Percentiles rank a stretch among this genome's conserved stretches.
Conservation (phyloP, 495 filamentous ascomycete species). For the Evernia prunastri region DNA sequence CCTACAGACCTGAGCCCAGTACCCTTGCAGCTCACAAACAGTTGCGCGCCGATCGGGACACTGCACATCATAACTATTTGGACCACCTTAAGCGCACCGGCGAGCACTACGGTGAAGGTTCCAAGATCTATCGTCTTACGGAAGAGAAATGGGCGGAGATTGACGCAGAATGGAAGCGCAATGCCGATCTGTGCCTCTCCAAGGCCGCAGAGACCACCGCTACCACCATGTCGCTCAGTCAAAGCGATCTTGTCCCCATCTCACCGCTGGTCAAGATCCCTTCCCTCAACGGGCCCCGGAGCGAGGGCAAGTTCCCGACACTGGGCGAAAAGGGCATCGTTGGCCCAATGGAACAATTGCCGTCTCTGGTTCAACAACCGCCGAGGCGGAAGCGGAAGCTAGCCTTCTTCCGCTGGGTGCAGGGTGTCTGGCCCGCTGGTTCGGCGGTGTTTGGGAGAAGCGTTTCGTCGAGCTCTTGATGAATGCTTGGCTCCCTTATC, state of each 20-base stretch:
- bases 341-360: conserved; percentile 67
- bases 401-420: conserved; percentile 27
- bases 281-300: conserved; percentile 52
- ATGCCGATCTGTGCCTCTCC: conserved; percentile 53
- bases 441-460: conserved; percentile 12
- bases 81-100: conserved; percentile 77
- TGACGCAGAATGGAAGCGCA: conserved; percentile 60
- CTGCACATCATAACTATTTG: conserved; percentile 71
- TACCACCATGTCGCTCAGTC: conserved; percentile 18
- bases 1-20: conserved; percentile 60
- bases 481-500: not conserved
- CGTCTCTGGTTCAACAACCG: conserved; percentile 34
- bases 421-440: conserved; percentile 19
- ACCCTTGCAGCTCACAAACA: conserved; percentile 56
- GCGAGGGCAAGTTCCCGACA: conserved; percentile 77
- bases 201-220: conserved; percentile 28
- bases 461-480: conserved; percentile 8
- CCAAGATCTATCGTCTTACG: conserved; percentile 74
- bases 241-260: conserved; percentile 25
- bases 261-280: conserved; percentile 53
- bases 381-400: conserved; percentile 32
- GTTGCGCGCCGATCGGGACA: conserved; percentile 72
- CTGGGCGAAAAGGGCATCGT: conserved; percentile 88
- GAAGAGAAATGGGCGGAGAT: conserved; percentile 78
- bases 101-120: conserved; percentile 80